These are phyloP conservation scores for Exophiala dermatitidis DNA, from an alignment of 2,329 filamentous ascomycete species.

Conservation along the genomic window DNA sequence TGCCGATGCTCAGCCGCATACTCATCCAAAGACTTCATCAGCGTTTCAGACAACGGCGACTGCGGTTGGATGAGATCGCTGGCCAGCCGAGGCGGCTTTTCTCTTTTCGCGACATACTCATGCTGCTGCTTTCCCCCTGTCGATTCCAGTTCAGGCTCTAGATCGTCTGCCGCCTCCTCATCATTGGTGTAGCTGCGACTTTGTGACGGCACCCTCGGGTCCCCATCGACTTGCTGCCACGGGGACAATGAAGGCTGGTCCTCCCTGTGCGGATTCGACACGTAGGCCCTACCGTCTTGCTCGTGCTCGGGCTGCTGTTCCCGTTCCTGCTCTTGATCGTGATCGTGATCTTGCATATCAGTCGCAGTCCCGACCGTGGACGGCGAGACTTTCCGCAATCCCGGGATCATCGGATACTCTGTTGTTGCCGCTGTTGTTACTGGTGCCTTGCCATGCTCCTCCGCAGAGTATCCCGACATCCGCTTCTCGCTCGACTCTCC, in stretches of 20 bases:
- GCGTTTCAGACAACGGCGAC: constrained; percentile 13
- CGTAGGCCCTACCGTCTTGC: too few relatives aligned
- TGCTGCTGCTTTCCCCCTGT: background rate
- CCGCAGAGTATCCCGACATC: constrained; percentile 8
- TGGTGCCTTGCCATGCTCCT: background rate
- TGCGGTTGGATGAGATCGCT: constrained; percentile 24
- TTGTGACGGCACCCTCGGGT: too few relatives aligned
- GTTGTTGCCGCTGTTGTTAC: background rate
- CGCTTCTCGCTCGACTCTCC: constrained; percentile 44
- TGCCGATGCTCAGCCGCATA: too few relatives aligned
- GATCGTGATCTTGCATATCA: constrained; percentile 10
- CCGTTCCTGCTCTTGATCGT: too few relatives aligned
- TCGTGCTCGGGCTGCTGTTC: too few relatives aligned
- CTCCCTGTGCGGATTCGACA: too few relatives aligned
- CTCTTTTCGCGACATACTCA: background rate
- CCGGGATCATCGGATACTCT: constrained; percentile 8
- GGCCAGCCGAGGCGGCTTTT: constrained; percentile 21
- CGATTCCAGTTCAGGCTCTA: background rate
- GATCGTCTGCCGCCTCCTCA: too few relatives aligned
- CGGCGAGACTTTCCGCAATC: constrained; percentile 18
- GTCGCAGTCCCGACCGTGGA: constrained; percentile 18
- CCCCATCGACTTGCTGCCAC: too few relatives aligned
- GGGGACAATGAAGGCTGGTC: too few relatives aligned
- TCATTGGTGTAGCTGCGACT: too few relatives aligned
- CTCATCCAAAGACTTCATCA: constrained; percentile 15